Conservation (phyloP, 2,329 filamentous ascomycete genomes). For the Claviceps digitariae region DNA sequence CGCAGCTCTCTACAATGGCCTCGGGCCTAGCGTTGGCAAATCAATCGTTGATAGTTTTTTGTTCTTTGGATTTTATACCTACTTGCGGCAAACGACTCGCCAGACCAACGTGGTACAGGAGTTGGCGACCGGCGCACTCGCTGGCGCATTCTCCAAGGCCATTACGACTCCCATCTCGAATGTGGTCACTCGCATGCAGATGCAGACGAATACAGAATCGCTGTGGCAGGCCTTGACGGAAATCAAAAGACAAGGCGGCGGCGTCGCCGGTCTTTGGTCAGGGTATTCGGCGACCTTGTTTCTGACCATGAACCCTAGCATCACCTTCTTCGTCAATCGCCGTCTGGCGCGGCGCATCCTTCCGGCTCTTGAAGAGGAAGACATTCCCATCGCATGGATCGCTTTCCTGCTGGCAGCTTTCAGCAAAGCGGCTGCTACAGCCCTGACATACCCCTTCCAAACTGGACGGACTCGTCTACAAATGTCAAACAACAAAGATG, state of each 20-base stretch:
- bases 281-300: conserved; percentile 73
- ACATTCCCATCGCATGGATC: conserved; percentile 24
- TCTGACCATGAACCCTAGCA: conserved; percentile 70
- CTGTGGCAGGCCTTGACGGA: conserved; percentile 45
- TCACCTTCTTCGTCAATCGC: conserved; percentile 77
- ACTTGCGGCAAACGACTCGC: conserved; percentile 26
- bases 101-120: conserved; percentile 54
- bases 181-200: conserved; percentile 72
- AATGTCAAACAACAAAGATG: conserved; percentile 28
- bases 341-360: conserved; percentile 49
- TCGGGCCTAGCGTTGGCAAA: conserved; percentile 51
- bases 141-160: conserved; percentile 61
- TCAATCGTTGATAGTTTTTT: conserved; percentile 65
- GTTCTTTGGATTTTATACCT: conserved; percentile 72
- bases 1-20: conserved; percentile 54
- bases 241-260: conserved; percentile 52
- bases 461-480: conserved; percentile 73
- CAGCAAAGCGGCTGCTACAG: conserved; percentile 65
- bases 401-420: conserved; percentile 49
- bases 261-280: conserved; percentile 68
- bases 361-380: conserved; percentile 29
- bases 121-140: conserved; percentile 57
- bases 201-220: conserved; percentile 33
- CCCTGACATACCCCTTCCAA: conserved; percentile 73
- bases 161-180: conserved; percentile 73